Base-by-base conservation (phyloP, 2,329 filamentous ascomycete genomes). In the Xylariaceae sp. region DNA sequence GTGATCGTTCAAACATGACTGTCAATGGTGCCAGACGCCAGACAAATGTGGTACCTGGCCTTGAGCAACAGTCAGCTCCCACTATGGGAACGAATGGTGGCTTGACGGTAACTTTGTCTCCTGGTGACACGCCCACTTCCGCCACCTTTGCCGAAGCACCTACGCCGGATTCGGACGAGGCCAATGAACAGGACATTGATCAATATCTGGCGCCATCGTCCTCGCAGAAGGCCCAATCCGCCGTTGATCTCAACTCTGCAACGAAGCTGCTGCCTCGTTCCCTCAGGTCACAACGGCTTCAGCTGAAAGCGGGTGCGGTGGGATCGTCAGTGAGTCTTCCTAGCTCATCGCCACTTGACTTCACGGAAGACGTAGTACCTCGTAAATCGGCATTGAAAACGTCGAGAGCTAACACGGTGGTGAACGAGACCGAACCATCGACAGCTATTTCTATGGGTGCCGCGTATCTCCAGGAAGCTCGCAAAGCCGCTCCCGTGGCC, bases 261-360 rank as follows among this genome's bases (percentile, higher is more conserved):
- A 64, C 72, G 11, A 73, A 65, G 59, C 67, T 73, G 37, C 72
- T 75, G 0, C 66, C 73, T 17, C 74, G 76, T 1, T 66, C 73
- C n/a, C 67, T 73, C 3, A 75, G 73, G 47, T 74, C 77, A 45
- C 76, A 76, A 47, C 68, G 75, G 7, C 68, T 79, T 4, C 69
- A 70, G 50, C 56, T 66, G 64, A 72, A 65, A 61, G 57, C 60
- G 44, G 67, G 59, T 51, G 63, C 49, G 18, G 56, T 49, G 30
- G 18, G 56, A 13, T 67, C 68, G 49, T 69, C 70, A 6, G 56
- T 63, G 9, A 69, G 68, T 37, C 57, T 71, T 15, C 69, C 69
- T 15, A 68, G 61, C 56, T 68, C 69, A 7, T 67, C 70, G 37
- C 67, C 67, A n/a, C 49, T 66, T 10, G 69, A 73, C 34, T 45